Conservation (phyloP, 164 flowering plant genomes). For the Nelumbo lutea region DNA sequence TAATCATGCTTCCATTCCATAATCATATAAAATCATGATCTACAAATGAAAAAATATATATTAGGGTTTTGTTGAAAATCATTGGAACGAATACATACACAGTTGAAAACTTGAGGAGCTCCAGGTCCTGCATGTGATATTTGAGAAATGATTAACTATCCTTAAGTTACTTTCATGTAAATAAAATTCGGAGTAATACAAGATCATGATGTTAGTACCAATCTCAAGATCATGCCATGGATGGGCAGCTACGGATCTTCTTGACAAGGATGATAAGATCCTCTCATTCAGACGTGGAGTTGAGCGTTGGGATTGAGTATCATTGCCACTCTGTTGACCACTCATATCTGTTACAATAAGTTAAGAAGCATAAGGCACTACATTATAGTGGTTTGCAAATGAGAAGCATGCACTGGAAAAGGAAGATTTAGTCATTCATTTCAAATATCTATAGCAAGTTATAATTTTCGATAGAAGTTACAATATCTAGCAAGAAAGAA, state of each 20-base stretch:
- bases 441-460: no score
- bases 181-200: neutral
- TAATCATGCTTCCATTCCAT: no score
- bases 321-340: conserved; percentile 13
- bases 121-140: conserved; percentile 50
- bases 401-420: no score
- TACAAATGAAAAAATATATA: neutral
- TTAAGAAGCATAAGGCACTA: no score
- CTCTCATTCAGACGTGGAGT: conserved; percentile 57
- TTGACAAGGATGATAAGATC: conserved; percentile 67
- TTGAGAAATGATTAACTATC: conserved; percentile 3
- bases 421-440: no score
- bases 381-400: no score
- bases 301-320: conserved; percentile 9
- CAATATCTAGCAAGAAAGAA: no score
- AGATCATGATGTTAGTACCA: conserved; percentile 30
- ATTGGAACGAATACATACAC: conserved; percentile 27
- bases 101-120: conserved; percentile 54
- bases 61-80: neutral
- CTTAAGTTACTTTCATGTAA: neutral
- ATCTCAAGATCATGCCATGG: conserved; percentile 90
- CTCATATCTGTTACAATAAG: conserved; percentile 26
- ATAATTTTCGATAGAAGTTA: no score
- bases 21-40: no score
- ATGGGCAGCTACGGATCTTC: conserved; percentile 78